Evolutionary conservation across 805 yeast genomes (phyloP).

Genomic region (Clavispora phyllophila): DNA sequence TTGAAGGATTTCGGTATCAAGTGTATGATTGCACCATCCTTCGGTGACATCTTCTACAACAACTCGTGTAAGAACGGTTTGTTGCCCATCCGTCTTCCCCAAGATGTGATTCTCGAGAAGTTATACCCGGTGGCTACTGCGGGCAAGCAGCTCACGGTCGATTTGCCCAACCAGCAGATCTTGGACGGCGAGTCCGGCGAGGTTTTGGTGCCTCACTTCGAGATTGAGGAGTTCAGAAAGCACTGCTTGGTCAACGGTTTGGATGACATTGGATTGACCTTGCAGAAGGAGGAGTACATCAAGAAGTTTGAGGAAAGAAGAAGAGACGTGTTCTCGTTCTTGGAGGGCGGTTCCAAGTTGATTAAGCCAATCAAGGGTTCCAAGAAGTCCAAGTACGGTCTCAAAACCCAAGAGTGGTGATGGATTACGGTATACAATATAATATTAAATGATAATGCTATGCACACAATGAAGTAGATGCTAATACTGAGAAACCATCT

Average conservation of each 20-base stretch:
- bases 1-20: slow-evolving; percentile 95
- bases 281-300: slow-evolving; percentile 82
- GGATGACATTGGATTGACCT: slow-evolving; percentile 93
- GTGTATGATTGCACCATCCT: slow-evolving; percentile 94
- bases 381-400: slow-evolving; percentile 63
- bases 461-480: too few species aligned
- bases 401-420: slow-evolving; percentile 72
- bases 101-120: slow-evolving; percentile 63
- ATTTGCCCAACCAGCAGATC: slow-evolving; percentile 83
- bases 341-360: slow-evolving; percentile 80
- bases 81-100: slow-evolving; percentile 87
- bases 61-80: slow-evolving; percentile 95
- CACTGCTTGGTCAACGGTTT: slow-evolving; percentile 92
- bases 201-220: slow-evolving; percentile 76
- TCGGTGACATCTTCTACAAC: slow-evolving; percentile 97
- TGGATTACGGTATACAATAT: background rate
- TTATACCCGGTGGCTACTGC: slow-evolving; percentile 75
- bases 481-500: too few species aligned
- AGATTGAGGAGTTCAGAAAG: slow-evolving; percentile 86
- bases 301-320: slow-evolving; percentile 69
- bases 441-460: background rate
- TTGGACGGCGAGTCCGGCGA: slow-evolving; percentile 54
- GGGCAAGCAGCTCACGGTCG: slow-evolving; percentile 70
- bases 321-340: slow-evolving; percentile 78
- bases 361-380: slow-evolving; percentile 63